Percentiles rank a stretch among this genome's conserved stretches.
Conservation (phyloP, 1,139 yeast genomes). For the Magnusiomyces paraingens region DNA sequence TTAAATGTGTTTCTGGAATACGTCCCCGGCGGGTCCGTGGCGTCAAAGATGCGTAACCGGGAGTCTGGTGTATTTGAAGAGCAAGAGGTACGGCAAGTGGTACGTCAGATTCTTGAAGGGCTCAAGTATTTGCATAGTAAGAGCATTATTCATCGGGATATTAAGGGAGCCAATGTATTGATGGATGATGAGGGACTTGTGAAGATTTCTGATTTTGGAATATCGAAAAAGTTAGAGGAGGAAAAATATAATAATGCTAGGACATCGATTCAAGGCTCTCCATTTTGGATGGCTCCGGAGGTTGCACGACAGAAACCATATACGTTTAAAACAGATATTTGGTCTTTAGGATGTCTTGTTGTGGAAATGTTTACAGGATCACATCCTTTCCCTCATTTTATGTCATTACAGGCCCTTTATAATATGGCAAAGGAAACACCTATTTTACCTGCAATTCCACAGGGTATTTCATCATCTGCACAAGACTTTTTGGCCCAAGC, state of each 20-base stretch:
- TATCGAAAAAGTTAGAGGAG: conserved; percentile 64
- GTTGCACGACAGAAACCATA: conserved; percentile 88
- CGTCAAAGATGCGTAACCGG: conserved; percentile 62
- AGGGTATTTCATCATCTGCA: conserved; percentile 63
- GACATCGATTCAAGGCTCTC: conserved; percentile 87
- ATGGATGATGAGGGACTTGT: conserved; percentile 89
- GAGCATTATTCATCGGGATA: conserved; percentile 84
- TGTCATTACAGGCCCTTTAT: conserved; percentile 95
- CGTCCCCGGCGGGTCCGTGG: conserved; percentile 96
- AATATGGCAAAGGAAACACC: conserved; percentile 67
- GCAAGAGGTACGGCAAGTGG: conserved; percentile 75
- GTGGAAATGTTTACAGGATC: conserved; percentile 93
- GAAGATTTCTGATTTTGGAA: conserved; percentile 91
- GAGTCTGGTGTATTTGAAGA: conserved; percentile 86
- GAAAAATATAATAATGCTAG: conserved; percentile 46
- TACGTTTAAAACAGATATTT: conserved; percentile 85
- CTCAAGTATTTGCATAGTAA: conserved; percentile 72
- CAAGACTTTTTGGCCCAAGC: conserved; percentile 58
- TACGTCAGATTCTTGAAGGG: conserved; percentile 78
- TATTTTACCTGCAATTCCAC: conserved; percentile 67
- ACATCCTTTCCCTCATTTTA: conserved; percentile 89
- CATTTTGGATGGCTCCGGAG: conserved; percentile 98
- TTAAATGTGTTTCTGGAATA: conserved; percentile 86
- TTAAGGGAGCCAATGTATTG: conserved; percentile 86
- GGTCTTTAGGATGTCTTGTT: conserved; percentile 91